Base-by-base conservation (phyloP, 805 yeast genomes). In the Clavispora santaluciae region DNA sequence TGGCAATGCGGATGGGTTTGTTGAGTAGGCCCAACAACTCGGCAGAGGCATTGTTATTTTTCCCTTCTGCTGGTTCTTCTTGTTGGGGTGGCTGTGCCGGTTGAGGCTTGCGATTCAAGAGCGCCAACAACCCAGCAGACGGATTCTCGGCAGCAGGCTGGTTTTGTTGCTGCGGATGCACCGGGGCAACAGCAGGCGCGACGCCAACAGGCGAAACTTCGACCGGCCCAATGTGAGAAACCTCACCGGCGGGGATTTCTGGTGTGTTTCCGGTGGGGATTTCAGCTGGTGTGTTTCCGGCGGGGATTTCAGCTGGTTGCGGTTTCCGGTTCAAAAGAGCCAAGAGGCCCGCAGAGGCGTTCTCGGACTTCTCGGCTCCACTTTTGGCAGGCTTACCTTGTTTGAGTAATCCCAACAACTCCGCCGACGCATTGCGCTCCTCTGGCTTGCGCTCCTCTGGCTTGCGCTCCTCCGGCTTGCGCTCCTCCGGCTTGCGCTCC, bases 391-490 rank as follows among this genome's bases (percentile, higher is more conserved):
- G n/a, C 29, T 25, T 25, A 15, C 5, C 6, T 17, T 13, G 29
- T 22, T 50, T 55, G 26, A 52, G 44, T 10, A 51, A 33, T 9
- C 48, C 54, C 45, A 53, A 48, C 16, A 51, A 30, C 29, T 44
- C 55, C 8, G 55, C 40, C 7, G 50, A 30, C 17, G 39, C 35
- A 16, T 33, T 20, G 29, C 8, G 5, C 29, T 25, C 29, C 12
- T 25, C 29, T n/a, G 8, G 26, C 26, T 24, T 11, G 8, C n/a
- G n/a, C n/a, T n/a, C n/a, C n/a, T n/a, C n/a, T n/a, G n/a, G n/a
- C n/a, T n/a, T n/a, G n/a, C n/a, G n/a, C n/a, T n/a, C n/a, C n/a
- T n/a, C n/a, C n/a, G n/a, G n/a, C n/a, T n/a, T n/a, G n/a, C n/a
- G n/a, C n/a, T n/a, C n/a, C n/a, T n/a, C n/a, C n/a, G n/a, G n/a